These are phyloP conservation scores for Polytolypa hystricis DNA, from an alignment of 2,329 filamentous ascomycete species.

Conservation along the genomic window DNA sequence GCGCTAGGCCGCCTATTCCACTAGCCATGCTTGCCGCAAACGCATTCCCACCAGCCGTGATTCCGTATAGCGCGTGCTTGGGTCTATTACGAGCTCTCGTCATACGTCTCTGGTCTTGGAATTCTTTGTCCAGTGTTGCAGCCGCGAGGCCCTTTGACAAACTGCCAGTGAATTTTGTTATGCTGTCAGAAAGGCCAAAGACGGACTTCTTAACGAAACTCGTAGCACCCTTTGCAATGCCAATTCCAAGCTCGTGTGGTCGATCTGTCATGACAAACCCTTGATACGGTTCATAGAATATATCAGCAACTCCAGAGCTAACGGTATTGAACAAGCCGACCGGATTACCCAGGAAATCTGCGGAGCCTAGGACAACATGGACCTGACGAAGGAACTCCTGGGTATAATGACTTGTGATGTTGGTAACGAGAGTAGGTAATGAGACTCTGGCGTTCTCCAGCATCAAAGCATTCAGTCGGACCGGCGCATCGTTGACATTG, in stretches of 20 bases:
- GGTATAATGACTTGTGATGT: constrained; percentile 87
- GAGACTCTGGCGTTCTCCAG: constrained; percentile 92
- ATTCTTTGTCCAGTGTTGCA: constrained; percentile 94
- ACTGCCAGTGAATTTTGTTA: constrained; percentile 94
- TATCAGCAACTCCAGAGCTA: constrained; percentile 90
- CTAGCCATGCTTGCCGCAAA: constrained; percentile 87
- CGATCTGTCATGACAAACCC: constrained; percentile 91
- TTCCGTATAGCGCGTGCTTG: constrained; percentile 93
- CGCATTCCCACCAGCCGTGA: constrained; percentile 89
- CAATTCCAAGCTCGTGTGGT: constrained; percentile 86
- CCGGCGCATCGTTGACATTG: constrained; percentile 95
- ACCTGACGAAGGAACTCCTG: constrained; percentile 94
- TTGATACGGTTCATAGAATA: constrained; percentile 99
- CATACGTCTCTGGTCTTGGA: constrained; percentile 92
- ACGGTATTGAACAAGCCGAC: constrained; percentile 98
- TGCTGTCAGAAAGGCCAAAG: constrained; percentile 92
- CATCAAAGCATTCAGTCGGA: constrained; percentile 86
- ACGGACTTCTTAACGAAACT: constrained; percentile 98
- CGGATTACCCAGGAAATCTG: constrained; percentile 94
- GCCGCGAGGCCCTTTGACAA: constrained; percentile 93
- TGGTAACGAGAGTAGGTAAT: constrained; percentile 68
- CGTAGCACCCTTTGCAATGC: constrained; percentile 91
- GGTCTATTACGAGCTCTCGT: constrained; percentile 84
- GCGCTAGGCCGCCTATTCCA: constrained; percentile 82
- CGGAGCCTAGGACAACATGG: constrained; percentile 92